phyloP scores from a whole-genome alignment of 2,329 filamentous ascomycete species.

The Lasiodiplodia sp. region DNA sequence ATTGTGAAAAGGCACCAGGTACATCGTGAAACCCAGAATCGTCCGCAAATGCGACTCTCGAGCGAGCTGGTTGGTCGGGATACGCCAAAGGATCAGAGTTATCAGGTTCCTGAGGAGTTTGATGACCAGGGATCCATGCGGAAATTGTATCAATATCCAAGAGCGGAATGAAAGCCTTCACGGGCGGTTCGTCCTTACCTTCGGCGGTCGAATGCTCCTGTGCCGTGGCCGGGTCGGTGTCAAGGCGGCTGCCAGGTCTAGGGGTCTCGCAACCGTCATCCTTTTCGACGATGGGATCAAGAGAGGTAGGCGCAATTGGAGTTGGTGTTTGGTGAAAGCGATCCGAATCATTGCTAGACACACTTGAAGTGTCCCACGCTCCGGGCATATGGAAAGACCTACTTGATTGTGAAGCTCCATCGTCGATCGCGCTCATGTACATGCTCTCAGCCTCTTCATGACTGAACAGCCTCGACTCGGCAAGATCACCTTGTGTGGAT shows the following conservation, averaged over 20 bases:
- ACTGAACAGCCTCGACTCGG: constrained; percentile 72
- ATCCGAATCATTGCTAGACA: constrained; percentile 34
- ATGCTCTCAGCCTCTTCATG: constrained; percentile 85
- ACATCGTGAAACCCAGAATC: constrained; percentile 51
- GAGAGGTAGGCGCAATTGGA: not conserved
- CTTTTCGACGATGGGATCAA: constrained; percentile 38
- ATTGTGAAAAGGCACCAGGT: constrained; percentile 57
- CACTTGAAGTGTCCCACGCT: constrained; percentile 49
- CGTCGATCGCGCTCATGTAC: constrained; percentile 76
- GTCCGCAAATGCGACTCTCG: constrained; percentile 38
- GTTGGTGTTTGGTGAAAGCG: not conserved
- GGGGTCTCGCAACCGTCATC: constrained; percentile 50
- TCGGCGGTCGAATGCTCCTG: not conserved
- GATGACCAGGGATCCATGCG: constrained; percentile 44
- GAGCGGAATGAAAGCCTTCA: constrained; percentile 37
- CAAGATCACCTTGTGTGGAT: constrained; percentile 35
- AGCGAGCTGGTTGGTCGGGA: constrained; percentile 4
- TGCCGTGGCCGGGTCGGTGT: constrained; percentile 20
- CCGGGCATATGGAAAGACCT: constrained; percentile 47
- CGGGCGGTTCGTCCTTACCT: not conserved
- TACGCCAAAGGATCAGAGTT: not conserved
- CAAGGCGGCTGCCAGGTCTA: constrained; percentile 45
- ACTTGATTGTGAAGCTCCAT: constrained; percentile 39
- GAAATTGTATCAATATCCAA: constrained; percentile 48
- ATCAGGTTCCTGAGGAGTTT: not conserved